These are phyloP conservation scores for Staphylotrichum longicolle DNA, from an alignment of 495 filamentous ascomycete genomes.

Conservation along the genomic window DNA sequence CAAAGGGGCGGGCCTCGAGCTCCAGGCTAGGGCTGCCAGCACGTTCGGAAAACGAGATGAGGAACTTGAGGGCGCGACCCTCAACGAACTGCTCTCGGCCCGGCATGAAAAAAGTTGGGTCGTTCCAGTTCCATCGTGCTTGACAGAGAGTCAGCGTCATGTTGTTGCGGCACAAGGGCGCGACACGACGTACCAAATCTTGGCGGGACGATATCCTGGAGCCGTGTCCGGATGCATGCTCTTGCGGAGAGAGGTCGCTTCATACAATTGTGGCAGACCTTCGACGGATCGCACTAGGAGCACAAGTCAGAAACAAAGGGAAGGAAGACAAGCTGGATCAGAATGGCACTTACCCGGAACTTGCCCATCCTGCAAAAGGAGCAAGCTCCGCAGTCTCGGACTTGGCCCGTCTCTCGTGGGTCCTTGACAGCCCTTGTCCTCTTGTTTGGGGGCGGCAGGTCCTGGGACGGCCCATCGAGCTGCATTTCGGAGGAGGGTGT, in stretches of 20 bases:
- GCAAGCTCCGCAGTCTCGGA: constrained; percentile 24
- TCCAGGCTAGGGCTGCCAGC: constrained; percentile 14
- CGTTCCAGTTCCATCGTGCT: constrained; percentile 26
- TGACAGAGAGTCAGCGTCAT: constrained; percentile 1
- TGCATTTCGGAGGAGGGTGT: constrained; percentile 11
- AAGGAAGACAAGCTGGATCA: neutral
- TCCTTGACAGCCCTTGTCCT: constrained; percentile 18
- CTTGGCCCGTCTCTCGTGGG: constrained; percentile 25
- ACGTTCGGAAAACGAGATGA: constrained; percentile 18
- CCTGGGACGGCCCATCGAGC: constrained; percentile 6
- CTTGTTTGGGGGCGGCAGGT: constrained; percentile 11
- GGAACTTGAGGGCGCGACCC: neutral
- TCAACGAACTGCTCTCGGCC: constrained; percentile 9
- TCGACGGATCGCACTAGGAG: constrained; percentile 10
- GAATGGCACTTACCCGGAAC: constrained; percentile 9
- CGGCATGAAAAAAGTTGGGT: neutral
- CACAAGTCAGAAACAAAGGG: constrained; percentile 3
- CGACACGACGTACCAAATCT: neutral
- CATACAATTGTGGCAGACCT: constrained; percentile 6
- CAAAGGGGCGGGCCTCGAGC: constrained; percentile 13
- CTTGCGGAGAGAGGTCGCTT: neutral
- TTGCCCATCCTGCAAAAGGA: constrained; percentile 24
- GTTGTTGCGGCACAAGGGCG: neutral
- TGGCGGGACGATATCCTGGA: neutral
- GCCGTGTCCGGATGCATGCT: constrained; percentile 15